Conservation (phyloP, 768 basidiomycete species). For the Boletus insuetus region DNA sequence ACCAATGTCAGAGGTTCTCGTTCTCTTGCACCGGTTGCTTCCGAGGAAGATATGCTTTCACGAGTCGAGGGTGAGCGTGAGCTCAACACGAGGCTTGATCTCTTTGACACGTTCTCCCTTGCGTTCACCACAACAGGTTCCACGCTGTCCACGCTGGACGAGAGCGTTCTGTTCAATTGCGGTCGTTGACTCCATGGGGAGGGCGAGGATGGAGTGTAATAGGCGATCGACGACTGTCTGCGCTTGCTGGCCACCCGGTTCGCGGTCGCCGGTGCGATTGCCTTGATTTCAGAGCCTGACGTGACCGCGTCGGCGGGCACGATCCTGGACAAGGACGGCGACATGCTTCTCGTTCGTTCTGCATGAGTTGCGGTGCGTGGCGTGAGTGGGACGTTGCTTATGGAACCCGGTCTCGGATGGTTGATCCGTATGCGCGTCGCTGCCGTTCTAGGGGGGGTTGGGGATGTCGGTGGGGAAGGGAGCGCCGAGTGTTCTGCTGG, state of each 20-base stretch:
- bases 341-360: slow-evolving; percentile 3
- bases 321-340: neutral
- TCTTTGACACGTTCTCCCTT: slow-evolving; percentile 10
- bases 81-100: slow-evolving; percentile 21
- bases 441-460: slow-evolving; percentile 6
- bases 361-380: neutral
- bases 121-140: slow-evolving; percentile 5
- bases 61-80: slow-evolving; percentile 14
- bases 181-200: slow-evolving; percentile 22
- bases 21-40: slow-evolving; percentile 10
- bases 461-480: slow-evolving; percentile 23
- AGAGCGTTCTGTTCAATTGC: neutral
- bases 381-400: neutral
- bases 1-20: slow-evolving; percentile 58
- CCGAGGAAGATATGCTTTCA: slow-evolving; percentile 18
- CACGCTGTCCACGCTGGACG: neutral
- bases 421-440: slow-evolving; percentile 15
- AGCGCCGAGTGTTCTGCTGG: neutral
- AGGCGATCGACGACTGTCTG: slow-evolving; percentile 30
- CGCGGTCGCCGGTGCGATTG: neutral
- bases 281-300: neutral
- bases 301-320: neutral
- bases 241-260: slow-evolving; percentile 6
- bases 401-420: neutral
- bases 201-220: slow-evolving; percentile 27